These are phyloP conservation scores for Filobasidium floriforme DNA, from an alignment of 768 basidiomycete genomes.

Conservation along the genomic window DNA sequence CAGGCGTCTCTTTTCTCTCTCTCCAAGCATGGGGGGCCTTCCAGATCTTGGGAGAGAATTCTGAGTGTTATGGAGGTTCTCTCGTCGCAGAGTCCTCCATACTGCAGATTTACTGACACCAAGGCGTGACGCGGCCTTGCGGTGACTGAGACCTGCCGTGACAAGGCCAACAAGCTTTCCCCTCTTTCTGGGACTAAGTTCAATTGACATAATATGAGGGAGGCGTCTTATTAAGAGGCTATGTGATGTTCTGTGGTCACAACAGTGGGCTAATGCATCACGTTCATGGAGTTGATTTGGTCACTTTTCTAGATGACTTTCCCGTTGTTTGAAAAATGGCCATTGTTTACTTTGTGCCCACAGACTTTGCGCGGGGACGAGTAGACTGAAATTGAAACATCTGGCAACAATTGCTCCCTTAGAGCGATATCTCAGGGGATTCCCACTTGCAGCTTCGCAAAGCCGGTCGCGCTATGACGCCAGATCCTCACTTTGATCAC, in stretches of 20 bases:
- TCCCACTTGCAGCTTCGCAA: no score
- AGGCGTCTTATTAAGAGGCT: no score
- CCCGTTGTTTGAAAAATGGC: neutral
- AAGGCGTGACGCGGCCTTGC: neutral
- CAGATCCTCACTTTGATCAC: no score
- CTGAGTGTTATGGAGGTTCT: neutral
- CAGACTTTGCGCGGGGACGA: neutral
- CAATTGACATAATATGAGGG: neutral
- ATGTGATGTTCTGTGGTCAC: neutral
- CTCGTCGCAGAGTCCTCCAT: neutral
- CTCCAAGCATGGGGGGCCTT: neutral
- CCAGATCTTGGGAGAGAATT: neutral
- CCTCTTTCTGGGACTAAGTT: neutral
- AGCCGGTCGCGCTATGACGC: no score
- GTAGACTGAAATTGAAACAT: no score
- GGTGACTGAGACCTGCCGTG: neutral
- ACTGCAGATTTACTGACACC: neutral
- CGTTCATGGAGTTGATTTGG: neutral
- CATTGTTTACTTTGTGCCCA: slow-evolving; percentile 1
- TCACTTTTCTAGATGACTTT: neutral
- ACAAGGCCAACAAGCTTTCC: neutral
- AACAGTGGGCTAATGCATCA: neutral
- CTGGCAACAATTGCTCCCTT: no score
- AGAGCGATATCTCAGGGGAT: no score
- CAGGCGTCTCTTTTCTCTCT: neutral